Evolutionary conservation across 306 rosid genomes (phyloP), one percentile per base, ranked within the genome.

Genomic region (Alnus glutinosa): DNA sequence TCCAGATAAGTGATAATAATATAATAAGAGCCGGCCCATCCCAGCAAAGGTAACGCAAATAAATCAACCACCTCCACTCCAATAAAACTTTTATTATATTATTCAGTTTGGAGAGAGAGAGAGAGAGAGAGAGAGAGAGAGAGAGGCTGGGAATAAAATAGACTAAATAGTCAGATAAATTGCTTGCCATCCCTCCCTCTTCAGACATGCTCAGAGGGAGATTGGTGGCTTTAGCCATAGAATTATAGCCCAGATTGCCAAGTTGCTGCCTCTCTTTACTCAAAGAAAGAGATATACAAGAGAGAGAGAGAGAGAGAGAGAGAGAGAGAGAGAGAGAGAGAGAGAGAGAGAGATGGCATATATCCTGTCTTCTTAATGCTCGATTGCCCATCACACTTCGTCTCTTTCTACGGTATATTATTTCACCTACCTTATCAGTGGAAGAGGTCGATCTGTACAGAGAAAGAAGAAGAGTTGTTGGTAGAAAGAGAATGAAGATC

Each of bases 401-500:
- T 44, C 23, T 16, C 39, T 13, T 3, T 23, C 71, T 46, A 3
- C 28, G 3, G 4, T 2, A 5, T 19, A 18, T 46, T 46, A 15
- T 47, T 23, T 23, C 0, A 23, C 37, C 39, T 55, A 12, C 61
- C 50, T n/a, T 11, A 7, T 30, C 59, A 2, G 18, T 7, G 46
- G 6, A 49, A 13, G 10, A 44, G 42, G 9, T 15, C 28, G 28
- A 23, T 9, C 2, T 47, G 37, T 12, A 37, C 1, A 30, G 34
- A 13, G 32, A 7, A 72, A 61, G 66, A 64, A 13, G 36, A 5
- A 18, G 61, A 14, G 64, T 75, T 34, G 37, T 1, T 66, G 28
- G 9, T 5, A 23, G 49, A 49, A 7, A 52, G 55, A 62, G 69
- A 51, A 94, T 95, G 98, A 95, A 92, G 98, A 92, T 92, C 86